phyloP scores from a whole-genome alignment of 768 basidiomycete genomes.

The Pleurotus citrinopileatus region DNA sequence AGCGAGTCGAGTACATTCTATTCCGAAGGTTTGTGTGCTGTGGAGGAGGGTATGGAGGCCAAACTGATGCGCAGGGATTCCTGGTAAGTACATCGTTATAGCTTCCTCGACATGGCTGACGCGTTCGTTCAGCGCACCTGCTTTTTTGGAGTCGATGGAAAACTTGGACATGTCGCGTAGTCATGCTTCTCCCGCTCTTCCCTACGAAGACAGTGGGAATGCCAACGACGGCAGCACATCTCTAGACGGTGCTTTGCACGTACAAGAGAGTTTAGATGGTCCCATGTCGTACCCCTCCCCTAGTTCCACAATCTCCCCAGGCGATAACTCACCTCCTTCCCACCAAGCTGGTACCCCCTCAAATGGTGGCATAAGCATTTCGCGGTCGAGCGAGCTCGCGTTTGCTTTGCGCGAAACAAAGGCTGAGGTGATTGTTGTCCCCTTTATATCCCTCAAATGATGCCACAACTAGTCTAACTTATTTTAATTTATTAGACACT shows the following conservation, averaged over 20 bases:
- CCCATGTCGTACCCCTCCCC: slow-evolving; percentile 39
- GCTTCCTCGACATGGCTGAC: slow-evolving; percentile 11
- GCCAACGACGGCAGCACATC: neutral
- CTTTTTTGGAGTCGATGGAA: slow-evolving; percentile 40
- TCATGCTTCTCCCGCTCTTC: slow-evolving; percentile 26
- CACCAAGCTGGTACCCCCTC: slow-evolving; percentile 16
- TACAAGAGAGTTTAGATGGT: neutral
- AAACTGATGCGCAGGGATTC: slow-evolving; percentile 33
- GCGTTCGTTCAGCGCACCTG: slow-evolving; percentile 27
- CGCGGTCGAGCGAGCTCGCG: slow-evolving; percentile 31
- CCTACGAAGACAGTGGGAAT: slow-evolving; percentile 2
- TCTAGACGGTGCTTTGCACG: neutral
- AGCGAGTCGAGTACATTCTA: slow-evolving; percentile 56
- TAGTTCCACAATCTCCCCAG: slow-evolving; percentile 41
- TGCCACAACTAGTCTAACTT: neutral
- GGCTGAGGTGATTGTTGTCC: neutral
- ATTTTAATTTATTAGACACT: neutral
- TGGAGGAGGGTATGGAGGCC: slow-evolving; percentile 28
- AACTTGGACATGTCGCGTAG: slow-evolving; percentile 33
- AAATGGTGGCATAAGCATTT: slow-evolving; percentile 23
- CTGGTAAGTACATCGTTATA: slow-evolving; percentile 28
- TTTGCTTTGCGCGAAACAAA: slow-evolving; percentile 30
- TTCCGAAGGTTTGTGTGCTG: slow-evolving; percentile 38
- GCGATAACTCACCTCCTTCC: slow-evolving; percentile 27
- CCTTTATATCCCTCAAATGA: neutral